A percentile compares a stretch with the other conserved stretches of the same genome.
phyloP scores from a whole-genome alignment of 2,329 filamentous ascomycete genomes.

The Talaromyces sp. region DNA sequence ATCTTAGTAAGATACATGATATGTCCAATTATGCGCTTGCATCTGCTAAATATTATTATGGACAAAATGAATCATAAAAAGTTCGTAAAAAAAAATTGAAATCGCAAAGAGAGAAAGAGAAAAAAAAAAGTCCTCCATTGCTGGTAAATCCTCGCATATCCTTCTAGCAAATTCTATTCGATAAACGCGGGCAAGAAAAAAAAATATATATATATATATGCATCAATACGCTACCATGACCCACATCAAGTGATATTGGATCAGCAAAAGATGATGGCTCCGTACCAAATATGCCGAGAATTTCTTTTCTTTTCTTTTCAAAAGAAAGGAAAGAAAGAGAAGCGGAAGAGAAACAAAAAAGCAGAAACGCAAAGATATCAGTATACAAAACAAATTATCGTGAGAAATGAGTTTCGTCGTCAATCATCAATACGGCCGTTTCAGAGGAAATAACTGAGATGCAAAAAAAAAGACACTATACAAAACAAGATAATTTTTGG shows the following conservation, averaged over 20 bases:
- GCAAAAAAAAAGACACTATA: background rate
- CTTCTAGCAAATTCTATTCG: background rate
- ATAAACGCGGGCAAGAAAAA: background rate
- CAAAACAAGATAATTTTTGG: background rate
- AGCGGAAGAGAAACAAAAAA: background rate
- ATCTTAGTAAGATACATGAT: background rate
- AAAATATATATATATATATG: background rate
- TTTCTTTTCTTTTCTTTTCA: background rate
- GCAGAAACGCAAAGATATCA: background rate
- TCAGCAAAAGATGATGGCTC: background rate
- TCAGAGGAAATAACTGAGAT: background rate
- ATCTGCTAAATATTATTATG: too few relatives aligned
- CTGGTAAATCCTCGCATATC: background rate
- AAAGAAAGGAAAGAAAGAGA: background rate
- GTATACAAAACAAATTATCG: background rate
- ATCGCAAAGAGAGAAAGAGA: background rate
- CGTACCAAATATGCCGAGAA: background rate
- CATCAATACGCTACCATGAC: background rate
- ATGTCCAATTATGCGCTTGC: background rate
- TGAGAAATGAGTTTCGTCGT: background rate
- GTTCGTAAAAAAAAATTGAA: background rate
- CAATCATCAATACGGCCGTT: conserved; percentile 2
- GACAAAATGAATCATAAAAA: background rate
- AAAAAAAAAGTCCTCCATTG: background rate
- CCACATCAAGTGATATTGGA: background rate